phyloP scores from a whole-genome alignment of 2,329 filamentous ascomycete species.

The Calonectria montana region DNA sequence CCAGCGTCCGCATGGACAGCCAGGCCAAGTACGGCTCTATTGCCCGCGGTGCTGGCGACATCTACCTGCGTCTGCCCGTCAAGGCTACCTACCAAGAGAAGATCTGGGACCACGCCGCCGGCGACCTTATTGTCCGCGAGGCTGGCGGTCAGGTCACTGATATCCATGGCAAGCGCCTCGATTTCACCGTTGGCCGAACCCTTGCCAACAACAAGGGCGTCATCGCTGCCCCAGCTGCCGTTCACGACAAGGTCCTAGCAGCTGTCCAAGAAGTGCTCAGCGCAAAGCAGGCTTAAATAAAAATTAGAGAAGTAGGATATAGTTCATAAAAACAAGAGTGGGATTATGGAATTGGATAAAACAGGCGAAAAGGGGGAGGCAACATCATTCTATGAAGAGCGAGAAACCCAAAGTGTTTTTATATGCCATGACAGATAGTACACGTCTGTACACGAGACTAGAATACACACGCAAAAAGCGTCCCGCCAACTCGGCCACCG shows the following conservation, averaged over 20 bases:
- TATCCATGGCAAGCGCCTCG: constrained; percentile 82
- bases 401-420: constrained; percentile 35
- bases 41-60: constrained; percentile 90
- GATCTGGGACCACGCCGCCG: constrained; percentile 99
- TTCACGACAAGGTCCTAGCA: constrained; percentile 81
- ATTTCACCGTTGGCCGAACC: constrained; percentile 89
- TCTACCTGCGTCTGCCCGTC: constrained; percentile 91
- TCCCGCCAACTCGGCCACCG: constrained; percentile 17
- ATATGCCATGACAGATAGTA: constrained; percentile 47
- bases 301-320: not conserved
- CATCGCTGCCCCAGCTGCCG: constrained; percentile 82
- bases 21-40: constrained; percentile 98
- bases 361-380: not conserved
- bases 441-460: constrained; percentile 45
- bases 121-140: constrained; percentile 93
- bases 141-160: constrained; percentile 94
- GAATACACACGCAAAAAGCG: constrained; percentile 45
- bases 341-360: not conserved
- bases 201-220: constrained; percentile 93
- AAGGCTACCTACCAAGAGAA: constrained; percentile 95
- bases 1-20: constrained; percentile 96
- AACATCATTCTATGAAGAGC: not conserved
- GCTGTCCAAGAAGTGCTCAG: constrained; percentile 84
- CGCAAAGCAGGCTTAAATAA: constrained; percentile 42
- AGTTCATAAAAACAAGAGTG: not conserved